phyloP scores from a whole-genome alignment of 768 basidiomycete genomes.

The Suillus decipiens region DNA sequence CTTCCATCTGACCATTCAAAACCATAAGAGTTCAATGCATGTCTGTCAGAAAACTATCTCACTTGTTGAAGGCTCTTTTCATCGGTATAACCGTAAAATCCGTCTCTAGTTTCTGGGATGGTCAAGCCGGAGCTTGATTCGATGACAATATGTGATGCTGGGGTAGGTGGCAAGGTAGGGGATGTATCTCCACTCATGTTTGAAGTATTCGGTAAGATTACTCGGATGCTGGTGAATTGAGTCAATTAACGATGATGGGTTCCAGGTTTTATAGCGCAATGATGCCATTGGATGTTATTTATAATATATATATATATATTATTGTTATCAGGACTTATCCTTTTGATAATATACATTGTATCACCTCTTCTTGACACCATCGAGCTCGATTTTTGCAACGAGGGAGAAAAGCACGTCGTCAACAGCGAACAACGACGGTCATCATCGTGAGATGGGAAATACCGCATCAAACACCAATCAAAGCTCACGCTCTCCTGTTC shows the following conservation, averaged over 20 bases:
- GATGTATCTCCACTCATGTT: constrained; percentile 11
- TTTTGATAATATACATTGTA: constrained; percentile 16
- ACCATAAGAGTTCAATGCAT: constrained; percentile 10
- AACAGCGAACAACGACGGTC: constrained; percentile 22
- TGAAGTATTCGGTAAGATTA: not conserved
- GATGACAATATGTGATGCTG: constrained; percentile 8
- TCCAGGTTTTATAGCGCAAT: not conserved
- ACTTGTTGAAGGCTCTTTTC: constrained; percentile 79
- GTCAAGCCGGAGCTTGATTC: constrained; percentile 35
- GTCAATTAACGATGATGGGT: not conserved
- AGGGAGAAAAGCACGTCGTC: constrained; percentile 17
- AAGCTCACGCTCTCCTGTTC: constrained; percentile 27
- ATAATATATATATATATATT: constrained; percentile 11
- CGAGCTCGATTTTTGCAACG: constrained; percentile 25
- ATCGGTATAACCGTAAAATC: constrained; percentile 78
- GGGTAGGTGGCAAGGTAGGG: not conserved
- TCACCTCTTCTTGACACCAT: constrained; percentile 34
- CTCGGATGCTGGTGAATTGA: not conserved
- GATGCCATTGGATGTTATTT: constrained; percentile 5
- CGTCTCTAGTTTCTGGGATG: constrained; percentile 59
- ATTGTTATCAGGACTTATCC: constrained; percentile 5
- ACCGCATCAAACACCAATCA: constrained; percentile 34
- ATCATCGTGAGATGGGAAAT: constrained; percentile 32
- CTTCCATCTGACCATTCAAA: constrained; percentile 58
- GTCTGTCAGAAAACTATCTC: constrained; percentile 28